Percentiles rank a stretch among this genome's conserved stretches.
These are phyloP conservation scores for Cyclostephanos invisitatus DNA, from an alignment of 108 stramenopile species.

Conservation along the genomic window DNA sequence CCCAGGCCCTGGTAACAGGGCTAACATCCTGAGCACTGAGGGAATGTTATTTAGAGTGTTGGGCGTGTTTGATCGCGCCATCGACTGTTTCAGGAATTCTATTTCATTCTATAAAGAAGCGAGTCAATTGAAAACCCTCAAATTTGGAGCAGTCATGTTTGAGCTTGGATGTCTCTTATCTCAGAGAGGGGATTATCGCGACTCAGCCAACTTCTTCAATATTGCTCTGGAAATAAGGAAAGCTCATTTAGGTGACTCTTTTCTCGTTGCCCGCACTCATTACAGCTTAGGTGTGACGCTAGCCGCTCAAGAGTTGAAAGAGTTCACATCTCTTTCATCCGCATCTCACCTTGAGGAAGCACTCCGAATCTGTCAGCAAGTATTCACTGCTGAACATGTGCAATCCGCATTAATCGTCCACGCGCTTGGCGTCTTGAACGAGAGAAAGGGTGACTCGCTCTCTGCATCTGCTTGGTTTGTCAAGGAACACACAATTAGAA, in stretches of 20 bases:
- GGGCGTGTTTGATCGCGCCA: slow-evolving; percentile 21
- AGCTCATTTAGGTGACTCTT: slow-evolving; percentile 31
- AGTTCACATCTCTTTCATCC: slow-evolving; percentile 6
- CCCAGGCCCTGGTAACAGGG: background rate
- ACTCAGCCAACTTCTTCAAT: slow-evolving; percentile 34
- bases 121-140: slow-evolving; percentile 26
- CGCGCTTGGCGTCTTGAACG: slow-evolving; percentile 44
- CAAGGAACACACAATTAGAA: slow-evolving; percentile 30
- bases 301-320: slow-evolving; percentile 30
- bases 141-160: slow-evolving; percentile 37
- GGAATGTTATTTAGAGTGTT: slow-evolving; percentile 45
- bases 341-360: slow-evolving; percentile 38
- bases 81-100: slow-evolving; percentile 33
- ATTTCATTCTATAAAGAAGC: slow-evolving; percentile 16
- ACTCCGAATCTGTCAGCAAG: slow-evolving; percentile 31
- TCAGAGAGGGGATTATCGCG: slow-evolving; percentile 22
- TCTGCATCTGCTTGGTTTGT: slow-evolving; percentile 43
- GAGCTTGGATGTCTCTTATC: slow-evolving; percentile 41
- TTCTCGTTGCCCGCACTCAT: slow-evolving; percentile 43
- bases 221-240: slow-evolving; percentile 38
- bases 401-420: slow-evolving; percentile 44
- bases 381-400: slow-evolving; percentile 23
- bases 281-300: slow-evolving; percentile 50
- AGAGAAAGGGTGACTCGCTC: slow-evolving; percentile 41
- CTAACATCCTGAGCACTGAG: slow-evolving; percentile 37